phyloP scores from a whole-genome alignment of 2,329 filamentous ascomycete species.

The Nannizziopsis arthrosporioides region DNA sequence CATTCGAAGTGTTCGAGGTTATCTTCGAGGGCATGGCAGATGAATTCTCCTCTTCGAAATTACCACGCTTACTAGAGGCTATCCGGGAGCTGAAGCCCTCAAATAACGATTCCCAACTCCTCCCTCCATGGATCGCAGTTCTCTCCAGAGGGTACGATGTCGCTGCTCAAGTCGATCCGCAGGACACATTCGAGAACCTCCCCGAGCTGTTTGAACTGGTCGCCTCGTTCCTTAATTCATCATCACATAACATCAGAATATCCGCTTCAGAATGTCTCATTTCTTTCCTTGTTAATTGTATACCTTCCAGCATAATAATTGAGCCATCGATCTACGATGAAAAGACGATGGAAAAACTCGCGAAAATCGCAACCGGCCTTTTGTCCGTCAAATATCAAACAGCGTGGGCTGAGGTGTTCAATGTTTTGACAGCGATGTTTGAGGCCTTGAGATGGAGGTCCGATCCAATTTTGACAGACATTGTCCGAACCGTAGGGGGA shows the following conservation, averaged over 20 bases:
- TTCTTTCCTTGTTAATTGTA: conserved; percentile 81
- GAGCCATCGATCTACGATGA: conserved; percentile 90
- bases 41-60: conserved; percentile 75
- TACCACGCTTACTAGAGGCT: conserved; percentile 78
- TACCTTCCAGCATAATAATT: conserved; percentile 69
- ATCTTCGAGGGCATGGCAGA: conserved; percentile 88
- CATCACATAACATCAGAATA: conserved; percentile 83
- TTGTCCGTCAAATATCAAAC: conserved; percentile 84
- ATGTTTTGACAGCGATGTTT: conserved; percentile 74
- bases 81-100: conserved; percentile 86
- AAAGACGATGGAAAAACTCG: conserved; percentile 72
- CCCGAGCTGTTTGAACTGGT: conserved; percentile 75
- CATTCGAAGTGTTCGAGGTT: conserved; percentile 94
- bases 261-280: conserved; percentile 92
- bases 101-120: conserved; percentile 82
- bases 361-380: conserved; percentile 56
- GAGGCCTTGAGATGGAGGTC: conserved; percentile 77
- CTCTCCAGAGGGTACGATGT: conserved; percentile 90
- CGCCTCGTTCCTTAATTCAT: conserved; percentile 67
- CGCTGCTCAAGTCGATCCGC: conserved; percentile 72
- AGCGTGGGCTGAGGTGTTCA: conserved; percentile 91
- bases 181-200: conserved; percentile 83
- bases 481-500: conserved; percentile 71
- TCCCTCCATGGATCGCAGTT: conserved; percentile 94
- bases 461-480: conserved; percentile 61